These are phyloP conservation scores for Backusella psychrophila DNA, from an alignment of 192 early-diverging fungal genomes.

Conservation along the genomic window DNA sequence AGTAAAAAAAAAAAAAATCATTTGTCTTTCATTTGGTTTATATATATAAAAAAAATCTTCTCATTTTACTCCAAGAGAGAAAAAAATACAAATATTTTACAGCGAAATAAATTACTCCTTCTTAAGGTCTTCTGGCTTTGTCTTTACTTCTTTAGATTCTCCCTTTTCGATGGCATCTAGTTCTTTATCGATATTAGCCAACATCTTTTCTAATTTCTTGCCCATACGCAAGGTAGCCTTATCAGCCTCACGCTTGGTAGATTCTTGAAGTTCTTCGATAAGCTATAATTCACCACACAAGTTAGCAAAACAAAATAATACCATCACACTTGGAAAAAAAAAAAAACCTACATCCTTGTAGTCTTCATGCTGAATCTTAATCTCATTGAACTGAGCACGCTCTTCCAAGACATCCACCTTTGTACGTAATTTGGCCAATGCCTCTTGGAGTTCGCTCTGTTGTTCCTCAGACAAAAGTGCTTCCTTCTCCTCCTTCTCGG, in stretches of 20 bases:
- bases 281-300: constrained; percentile 26
- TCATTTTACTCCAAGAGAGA: not conserved
- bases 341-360: constrained; percentile 54
- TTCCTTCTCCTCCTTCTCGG: constrained; percentile 13
- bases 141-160: constrained; percentile 7
- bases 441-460: constrained; percentile 54
- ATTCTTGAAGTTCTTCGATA: constrained; percentile 54
- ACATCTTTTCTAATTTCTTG: constrained; percentile 77
- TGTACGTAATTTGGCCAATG: constrained; percentile 52
- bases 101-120: constrained; percentile 3
- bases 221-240: constrained; percentile 60
- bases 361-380: constrained; percentile 60
- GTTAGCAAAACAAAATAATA: not conserved
- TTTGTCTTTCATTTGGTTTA: not conserved
- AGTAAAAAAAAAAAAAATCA: no score
- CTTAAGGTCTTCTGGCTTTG: constrained; percentile 3
- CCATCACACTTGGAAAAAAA: not conserved
- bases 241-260: constrained; percentile 47
- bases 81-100: constrained; percentile 7
- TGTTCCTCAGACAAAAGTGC: constrained; percentile 53
- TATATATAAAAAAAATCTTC: not conserved
- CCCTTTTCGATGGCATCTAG: constrained; percentile 42
- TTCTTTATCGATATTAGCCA: constrained; percentile 70
- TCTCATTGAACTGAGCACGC: constrained; percentile 58
- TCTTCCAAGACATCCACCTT: constrained; percentile 60